These are phyloP conservation scores for Quercus glauca DNA, from an alignment of 306 rosid species.

Conservation along the genomic window DNA sequence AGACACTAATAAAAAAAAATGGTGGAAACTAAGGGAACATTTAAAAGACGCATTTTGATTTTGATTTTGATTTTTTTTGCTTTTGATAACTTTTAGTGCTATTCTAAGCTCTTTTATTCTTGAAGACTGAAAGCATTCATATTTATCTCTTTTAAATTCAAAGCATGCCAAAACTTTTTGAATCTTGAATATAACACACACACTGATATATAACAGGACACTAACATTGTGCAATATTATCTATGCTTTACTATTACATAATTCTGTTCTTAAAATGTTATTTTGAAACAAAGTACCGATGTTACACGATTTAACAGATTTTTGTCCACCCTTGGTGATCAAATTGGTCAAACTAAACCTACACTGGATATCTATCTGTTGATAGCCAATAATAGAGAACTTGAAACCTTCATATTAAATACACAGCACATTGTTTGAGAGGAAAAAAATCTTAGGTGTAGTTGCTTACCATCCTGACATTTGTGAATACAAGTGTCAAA, in stretches of 20 bases:
- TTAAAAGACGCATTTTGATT: neutral
- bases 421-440: neutral
- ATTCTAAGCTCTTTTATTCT: neutral
- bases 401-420: neutral
- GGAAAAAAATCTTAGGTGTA: neutral
- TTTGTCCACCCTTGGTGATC: neutral
- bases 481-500: constrained; percentile 43
- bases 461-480: constrained; percentile 60
- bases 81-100: neutral
- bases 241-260: neutral
- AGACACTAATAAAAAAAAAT: neutral
- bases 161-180: neutral
- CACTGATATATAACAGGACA: neutral
- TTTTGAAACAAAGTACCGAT: neutral
- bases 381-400: neutral
- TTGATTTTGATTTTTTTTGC: too few relatives aligned
- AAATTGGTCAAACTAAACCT: neutral
- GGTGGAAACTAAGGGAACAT: neutral
- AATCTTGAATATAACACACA: neutral
- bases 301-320: too few relatives aligned
- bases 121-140: neutral
- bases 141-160: neutral
- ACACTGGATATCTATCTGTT: neutral
- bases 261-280: neutral
- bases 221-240: neutral